Evolutionary conservation across 2,329 filamentous ascomycete genomes (phyloP), one percentile per base, ranked within the genome.

Genomic region (Coniochaeta sp.): DNA sequence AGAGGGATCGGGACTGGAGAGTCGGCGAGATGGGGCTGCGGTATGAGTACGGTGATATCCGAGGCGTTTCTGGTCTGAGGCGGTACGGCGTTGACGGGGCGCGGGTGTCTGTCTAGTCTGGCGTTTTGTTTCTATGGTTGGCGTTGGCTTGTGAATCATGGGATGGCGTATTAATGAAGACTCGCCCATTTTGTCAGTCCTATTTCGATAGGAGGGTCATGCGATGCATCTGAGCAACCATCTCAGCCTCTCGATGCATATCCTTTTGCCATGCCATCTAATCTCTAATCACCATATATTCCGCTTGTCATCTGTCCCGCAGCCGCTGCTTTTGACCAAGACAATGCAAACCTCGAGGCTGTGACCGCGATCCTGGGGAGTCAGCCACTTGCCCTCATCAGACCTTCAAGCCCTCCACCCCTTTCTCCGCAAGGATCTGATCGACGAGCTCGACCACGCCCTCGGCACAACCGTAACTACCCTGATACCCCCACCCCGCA

Each of bases 401-500:
- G 30, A 56, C 24, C 28, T 56, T 34, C 34, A 56, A 12, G 4
- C 22, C 22, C 19, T 22, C 55, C 5, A 40, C 19, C 8, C 22
- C 36, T 8, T 34, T 42, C 38, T 65, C 67, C 16, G 57, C 66
- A 7, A 68, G 63, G 26, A 93, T 80, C 71, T 88, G 83, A 50
- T 83, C 81, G 6, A 91, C 87, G 71, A 93, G 74, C 71, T 84
- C 81, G 2, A 89, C 81, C 0, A 86, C 87, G 36, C 81, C 77
- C 68, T 87, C 79, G 0, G 89, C 84, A 71, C 88, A 91, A 1
- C 89, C 90, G 72, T 89, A 93, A 26, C 78, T 84, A 1, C 80
- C 81, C 69, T 86, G 83, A 61, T 84, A 96, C 12, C 92, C 92
- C 81, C 89, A 91, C 1, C 89, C 89, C 1, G 85, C 87, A 71